Evolutionary conservation across 108 stramenopile genomes (phyloP), one percentile per base, ranked within the genome.

Genomic region (Seminavis robusta): DNA sequence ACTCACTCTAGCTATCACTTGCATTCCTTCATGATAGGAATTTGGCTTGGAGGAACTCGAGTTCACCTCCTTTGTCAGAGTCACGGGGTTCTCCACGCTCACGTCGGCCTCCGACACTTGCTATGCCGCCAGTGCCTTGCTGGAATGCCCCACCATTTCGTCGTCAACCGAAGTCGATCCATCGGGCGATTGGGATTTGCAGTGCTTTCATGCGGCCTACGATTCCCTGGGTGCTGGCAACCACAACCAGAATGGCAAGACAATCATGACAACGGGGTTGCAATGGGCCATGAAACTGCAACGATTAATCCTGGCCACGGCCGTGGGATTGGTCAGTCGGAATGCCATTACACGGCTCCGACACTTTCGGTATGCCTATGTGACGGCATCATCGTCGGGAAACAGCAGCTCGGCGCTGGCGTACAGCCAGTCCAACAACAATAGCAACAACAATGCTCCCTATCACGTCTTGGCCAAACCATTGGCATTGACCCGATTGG

Each of bases 331-430:
- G 19, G 67, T 84, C 17, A 86, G 88, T 21, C 73, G 88, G 11
- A 79, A 79, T 43, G 86, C 81, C 47, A 88, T 94, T 43, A 81
- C 82, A 15, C 71, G 83, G 4, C 76, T 90, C 16, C 81, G 76
- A 34, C 88, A 94, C 52, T 90, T 94, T 53, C 86, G 92, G 6
- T 94, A 90, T 49, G 92, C 92, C 32, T 87, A 89, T 47, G 47
- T 90, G 13, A 84, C 84, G 17, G 84, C 74, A 44, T 68, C 84
- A 5, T 66, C 79, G 33, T 32, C 52, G 38, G 74, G 73, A 9
- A 71, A 43, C 0, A 49, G 64, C 13, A 46, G 68, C 20, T 23
- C 30, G 20, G 59, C 47, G 19, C 13, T 45, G 19, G 44, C 21
- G 19, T 10, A 34, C 34, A 21, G 28, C 19, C 49, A 46, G 37